Evolutionary conservation across 257 asterid genomes (phyloP).

Genomic region (Nicotiana benthamiana): DNA sequence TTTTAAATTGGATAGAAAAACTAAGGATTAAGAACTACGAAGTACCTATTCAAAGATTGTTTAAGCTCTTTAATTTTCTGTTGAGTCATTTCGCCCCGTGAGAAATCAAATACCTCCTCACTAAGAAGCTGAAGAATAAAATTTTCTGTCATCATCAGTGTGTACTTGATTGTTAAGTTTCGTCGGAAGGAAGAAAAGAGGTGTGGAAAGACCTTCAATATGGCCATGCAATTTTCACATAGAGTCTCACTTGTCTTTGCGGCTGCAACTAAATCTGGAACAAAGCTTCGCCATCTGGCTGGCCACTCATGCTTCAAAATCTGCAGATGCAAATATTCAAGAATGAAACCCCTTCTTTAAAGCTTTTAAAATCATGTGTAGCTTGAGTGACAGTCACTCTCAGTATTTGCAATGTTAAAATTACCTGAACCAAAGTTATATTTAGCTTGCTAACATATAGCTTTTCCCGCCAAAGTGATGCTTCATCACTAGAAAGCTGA

Average conservation of each 20-base stretch:
- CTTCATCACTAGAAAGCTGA: conserved; percentile 90
- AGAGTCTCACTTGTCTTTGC: conserved; percentile 91
- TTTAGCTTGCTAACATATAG: conserved; percentile 80
- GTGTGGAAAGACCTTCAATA: conserved; percentile 47
- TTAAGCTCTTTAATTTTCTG: conserved; percentile 95
- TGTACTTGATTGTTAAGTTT: not conserved
- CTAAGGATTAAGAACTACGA: conserved; percentile 18
- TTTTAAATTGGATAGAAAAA: not conserved
- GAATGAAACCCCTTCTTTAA: not conserved
- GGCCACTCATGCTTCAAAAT: conserved; percentile 99
- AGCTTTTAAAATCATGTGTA: not conserved
- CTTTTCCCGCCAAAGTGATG: conserved; percentile 82
- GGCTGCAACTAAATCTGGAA: conserved; percentile 91
- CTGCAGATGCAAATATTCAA: conserved; percentile 27
- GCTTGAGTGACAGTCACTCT: not conserved
- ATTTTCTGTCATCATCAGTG: conserved; percentile 12
- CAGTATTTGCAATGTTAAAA: not conserved
- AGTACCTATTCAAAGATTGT: conserved; percentile 82
- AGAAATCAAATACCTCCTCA: conserved; percentile 99
- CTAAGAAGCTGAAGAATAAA: conserved; percentile 71
- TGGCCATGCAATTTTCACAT: conserved; percentile 96
- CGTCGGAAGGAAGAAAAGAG: not conserved
- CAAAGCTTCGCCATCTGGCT: conserved; percentile 75
- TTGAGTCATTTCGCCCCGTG: conserved; percentile 99
- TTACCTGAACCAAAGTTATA: conserved; percentile 92